Base-by-base conservation (phyloP, 2,329 filamentous ascomycete species). In the Alternaria sp. region DNA sequence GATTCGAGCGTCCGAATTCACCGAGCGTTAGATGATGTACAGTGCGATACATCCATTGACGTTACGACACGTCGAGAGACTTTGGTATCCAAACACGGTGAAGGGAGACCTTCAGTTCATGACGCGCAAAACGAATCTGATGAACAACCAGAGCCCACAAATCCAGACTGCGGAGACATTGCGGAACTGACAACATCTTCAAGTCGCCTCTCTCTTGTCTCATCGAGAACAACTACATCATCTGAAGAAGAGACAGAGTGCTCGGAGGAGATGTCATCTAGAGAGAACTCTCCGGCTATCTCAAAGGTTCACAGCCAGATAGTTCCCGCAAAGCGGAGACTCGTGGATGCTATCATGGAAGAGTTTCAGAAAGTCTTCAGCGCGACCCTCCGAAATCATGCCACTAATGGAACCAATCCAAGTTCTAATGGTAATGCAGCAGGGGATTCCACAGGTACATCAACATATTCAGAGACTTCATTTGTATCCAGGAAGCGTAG, bases 1-100 rank as follows among this genome's bases (percentile, higher is more conserved):
- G 9, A 39, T 16, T 39, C n/a, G 0, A 39, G 38, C n/a, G n/a
- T 18, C n/a, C n/a, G n/a, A n/a, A n/a, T n/a, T n/a, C 0, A 39
- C 38, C n/a, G 38, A 20, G 38, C 12, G n/a, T 20, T n/a, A 18
- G 12, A 39, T 14, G n/a, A 39, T 20, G 12, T 20, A 18, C 7
- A 3, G 2, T 11, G 38, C 8, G 8, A 1, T 39, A 9, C 4
- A n/a, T 39, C 38, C 18, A 1, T 39, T 0, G 0, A 39, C 0
- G 4, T n/a, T 5, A 12, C 38, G 38, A 20, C 7, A 20, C n/a
- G 7, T 0, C 8, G 12, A 20, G 9, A 0, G 8, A 20, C 12
- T 5, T 39, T 39, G 16, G 38, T 39, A 39, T 20, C 2, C 38
- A n/a, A 39, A 39, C 0, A 20, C 4, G 7, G 3, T n/a, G n/a